Evolutionary conservation across 768 basidiomycete species (phyloP).

Genomic region (Phanerochaete carnosa): DNA sequence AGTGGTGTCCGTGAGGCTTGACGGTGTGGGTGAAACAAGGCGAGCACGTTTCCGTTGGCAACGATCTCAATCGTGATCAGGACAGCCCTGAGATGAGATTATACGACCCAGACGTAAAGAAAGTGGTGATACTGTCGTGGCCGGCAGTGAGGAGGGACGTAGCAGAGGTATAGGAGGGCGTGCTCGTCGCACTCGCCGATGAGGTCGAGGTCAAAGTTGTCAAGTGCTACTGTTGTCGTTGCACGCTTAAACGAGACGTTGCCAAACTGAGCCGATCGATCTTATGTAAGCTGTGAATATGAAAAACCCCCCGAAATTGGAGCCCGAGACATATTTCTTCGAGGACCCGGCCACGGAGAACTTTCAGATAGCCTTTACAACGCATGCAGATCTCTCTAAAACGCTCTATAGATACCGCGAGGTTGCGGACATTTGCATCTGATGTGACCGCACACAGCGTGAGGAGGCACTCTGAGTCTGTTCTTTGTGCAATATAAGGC

Average conservation of each 20-base stretch:
- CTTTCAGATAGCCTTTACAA: not conserved
- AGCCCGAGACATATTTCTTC: not conserved
- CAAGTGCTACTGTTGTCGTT: not conserved
- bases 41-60: slow-evolving; percentile 18
- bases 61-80: slow-evolving; percentile 17
- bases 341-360: not conserved
- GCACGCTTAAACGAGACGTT: not conserved
- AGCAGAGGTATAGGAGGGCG: not conserved
- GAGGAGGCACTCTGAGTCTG: not conserved
- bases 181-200: slow-evolving; percentile 3
- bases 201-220: slow-evolving; percentile 7
- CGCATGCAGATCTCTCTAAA: not conserved
- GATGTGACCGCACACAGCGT: not conserved
- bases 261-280: slow-evolving; percentile 15
- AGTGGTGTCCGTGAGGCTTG: slow-evolving; percentile 6
- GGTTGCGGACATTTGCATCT: no score
- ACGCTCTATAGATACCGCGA: not conserved
- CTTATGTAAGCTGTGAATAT: slow-evolving; percentile 12
- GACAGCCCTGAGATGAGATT: not conserved
- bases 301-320: not conserved
- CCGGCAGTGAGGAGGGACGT: not conserved
- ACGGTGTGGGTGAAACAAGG: slow-evolving; percentile 12
- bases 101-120: not conserved
- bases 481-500: no score
- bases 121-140: not conserved